Evolutionary conservation across 257 asterid species (phyloP), one percentile per base, ranked within the genome.

Genomic region (Echium plantagineum): DNA sequence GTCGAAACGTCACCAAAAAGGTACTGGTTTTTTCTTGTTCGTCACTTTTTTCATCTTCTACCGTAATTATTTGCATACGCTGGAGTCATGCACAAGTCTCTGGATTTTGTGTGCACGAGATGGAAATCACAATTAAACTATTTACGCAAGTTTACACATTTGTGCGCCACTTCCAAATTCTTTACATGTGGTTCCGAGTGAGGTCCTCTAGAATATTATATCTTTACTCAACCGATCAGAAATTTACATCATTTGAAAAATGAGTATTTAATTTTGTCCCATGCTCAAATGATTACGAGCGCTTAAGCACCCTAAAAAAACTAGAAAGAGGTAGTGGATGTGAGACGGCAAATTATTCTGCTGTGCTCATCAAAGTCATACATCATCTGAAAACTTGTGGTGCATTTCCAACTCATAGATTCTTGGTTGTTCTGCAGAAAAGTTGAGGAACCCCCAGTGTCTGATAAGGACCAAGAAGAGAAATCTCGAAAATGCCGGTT

Each of bases 401-500:
- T 42, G 49, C 49, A 42, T 42, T 42, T 10, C 49, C 49, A 15
- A 42, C 16, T 42, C 49, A 42, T 42, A 42, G 49, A 42, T 42
- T 42, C 49, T 42, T 42, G 49, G 19, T 53, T 9, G 21, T 21
- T 53, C 18, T 54, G 47, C 26, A 56, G 31, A 79, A 83, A 94
- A 65, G 58, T 15, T 15, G 69, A 71, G 20, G 73, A 61, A 57
- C 26, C 76, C 38, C 72, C 63, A 4, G 67, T 85, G 58, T 83
- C 97, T 0, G 85, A 77, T 13, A 70, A 83, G 67, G 96, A 90
- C 66, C 74, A 82, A 57, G 85, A 78, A 81, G 97, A 85, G 81
- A 80, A 76, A 80, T 77, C 79, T 48, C 66, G 35, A 64, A 83
- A 73, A 73, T 75, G 96, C 26, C 78, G 77, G 54, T 90, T 87